Conservation (phyloP, 441 rosid genomes). For the Erodium texanum region DNA sequence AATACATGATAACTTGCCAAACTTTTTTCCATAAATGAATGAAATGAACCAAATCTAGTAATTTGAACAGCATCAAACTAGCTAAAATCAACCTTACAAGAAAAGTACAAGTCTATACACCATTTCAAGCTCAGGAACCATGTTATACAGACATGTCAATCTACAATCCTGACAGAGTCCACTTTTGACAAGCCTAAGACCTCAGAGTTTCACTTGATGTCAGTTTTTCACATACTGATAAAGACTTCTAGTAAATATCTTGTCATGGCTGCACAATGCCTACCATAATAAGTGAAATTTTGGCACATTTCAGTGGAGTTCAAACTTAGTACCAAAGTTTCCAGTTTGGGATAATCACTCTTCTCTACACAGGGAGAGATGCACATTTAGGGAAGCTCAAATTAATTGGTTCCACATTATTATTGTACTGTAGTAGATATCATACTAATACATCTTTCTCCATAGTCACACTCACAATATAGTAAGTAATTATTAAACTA, state of each 20-base stretch:
- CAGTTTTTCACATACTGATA: not conserved
- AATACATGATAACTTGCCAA: too few relatives aligned
- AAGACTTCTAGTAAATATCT: too few relatives aligned
- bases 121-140: too few relatives aligned
- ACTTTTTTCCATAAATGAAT: not conserved
- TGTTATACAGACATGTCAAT: not conserved
- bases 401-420: too few relatives aligned
- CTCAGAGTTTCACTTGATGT: not conserved
- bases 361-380: not conserved
- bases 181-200: not conserved
- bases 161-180: not conserved
- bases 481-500: not conserved
- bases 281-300: too few relatives aligned
- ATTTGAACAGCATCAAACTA: not conserved
- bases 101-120: not conserved
- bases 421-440: too few relatives aligned
- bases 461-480: not conserved
- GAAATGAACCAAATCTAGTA: not conserved
- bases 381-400: not conserved
- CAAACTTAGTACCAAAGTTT: too few relatives aligned
- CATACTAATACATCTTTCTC: not conserved
- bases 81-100: not conserved
- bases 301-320: too few relatives aligned
- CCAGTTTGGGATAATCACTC: not conserved
- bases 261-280: too few relatives aligned